These are phyloP conservation scores for Erysimum pusillum DNA, from an alignment of 441 rosid genomes.

Conservation along the genomic window DNA sequence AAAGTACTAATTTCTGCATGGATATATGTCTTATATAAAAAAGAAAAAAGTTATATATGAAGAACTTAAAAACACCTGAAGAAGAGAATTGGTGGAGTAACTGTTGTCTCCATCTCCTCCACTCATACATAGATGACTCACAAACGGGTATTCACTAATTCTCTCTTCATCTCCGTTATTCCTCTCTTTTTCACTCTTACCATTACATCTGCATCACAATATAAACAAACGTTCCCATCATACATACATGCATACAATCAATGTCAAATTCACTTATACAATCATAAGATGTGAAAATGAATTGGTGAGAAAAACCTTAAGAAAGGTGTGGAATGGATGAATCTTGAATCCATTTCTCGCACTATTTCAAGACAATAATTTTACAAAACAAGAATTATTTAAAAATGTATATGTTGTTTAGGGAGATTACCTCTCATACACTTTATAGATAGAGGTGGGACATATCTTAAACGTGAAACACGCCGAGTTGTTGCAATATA, in stretches of 20 bases:
- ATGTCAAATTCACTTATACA: conserved; percentile 7
- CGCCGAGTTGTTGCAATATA: conserved; percentile 18
- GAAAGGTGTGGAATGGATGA: conserved; percentile 1
- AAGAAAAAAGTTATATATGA: not conserved
- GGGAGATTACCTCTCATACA: not conserved
- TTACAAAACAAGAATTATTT: not conserved
- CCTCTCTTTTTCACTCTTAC: not conserved
- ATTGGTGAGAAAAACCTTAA: conserved; percentile 28
- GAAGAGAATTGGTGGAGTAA: conserved; percentile 41
- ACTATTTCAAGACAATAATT: not conserved
- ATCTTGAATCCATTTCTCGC: conserved; percentile 30
- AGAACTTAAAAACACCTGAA: conserved; percentile 38
- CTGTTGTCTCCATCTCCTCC: conserved; percentile 45
- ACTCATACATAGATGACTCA: conserved; percentile 29
- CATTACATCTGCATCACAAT: conserved; percentile 7
- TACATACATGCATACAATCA: not conserved
- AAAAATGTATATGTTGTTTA: not conserved
- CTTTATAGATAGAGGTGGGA: conserved; percentile 29
- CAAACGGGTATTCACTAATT: not conserved
- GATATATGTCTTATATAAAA: not conserved
- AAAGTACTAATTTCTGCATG: not conserved
- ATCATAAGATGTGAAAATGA: conserved; percentile 16
- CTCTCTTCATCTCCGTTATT: conserved; percentile 12
- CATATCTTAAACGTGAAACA: conserved; percentile 42
- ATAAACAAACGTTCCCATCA: not conserved